Percentiles rank a stretch among this genome's conserved stretches.
Evolutionary conservation across 2,329 filamentous ascomycete genomes (phyloP).

Genomic region (Calonectria leucothoes): DNA sequence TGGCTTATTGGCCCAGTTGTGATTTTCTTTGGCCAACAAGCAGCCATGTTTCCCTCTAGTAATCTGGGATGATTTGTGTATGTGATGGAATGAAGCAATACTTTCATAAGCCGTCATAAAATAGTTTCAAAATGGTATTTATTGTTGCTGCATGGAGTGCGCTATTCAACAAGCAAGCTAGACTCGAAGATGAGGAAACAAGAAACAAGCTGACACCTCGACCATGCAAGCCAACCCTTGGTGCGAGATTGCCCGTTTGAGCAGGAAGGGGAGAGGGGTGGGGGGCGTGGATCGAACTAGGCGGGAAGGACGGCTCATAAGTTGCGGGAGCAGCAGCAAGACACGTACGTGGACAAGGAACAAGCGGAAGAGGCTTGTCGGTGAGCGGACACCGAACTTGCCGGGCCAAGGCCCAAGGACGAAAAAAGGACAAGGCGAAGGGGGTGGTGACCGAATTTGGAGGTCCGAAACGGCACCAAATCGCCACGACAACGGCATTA

Average conservation of each 20-base stretch:
- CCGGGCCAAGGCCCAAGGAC: not conserved
- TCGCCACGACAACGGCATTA: conserved; percentile 43
- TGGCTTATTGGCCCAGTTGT: not conserved
- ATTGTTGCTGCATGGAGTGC: no score
- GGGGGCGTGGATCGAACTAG: not conserved
- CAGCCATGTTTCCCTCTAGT: not conserved
- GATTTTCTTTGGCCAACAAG: not conserved
- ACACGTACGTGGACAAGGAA: conserved; percentile 1
- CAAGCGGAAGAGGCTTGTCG: not conserved
- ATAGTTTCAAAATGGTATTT: not conserved
- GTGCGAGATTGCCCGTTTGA: not conserved
- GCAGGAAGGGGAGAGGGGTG: not conserved
- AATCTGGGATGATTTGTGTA: no score
- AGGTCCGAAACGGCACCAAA: conserved; percentile 38
- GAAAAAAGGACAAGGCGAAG: conserved; percentile 9
- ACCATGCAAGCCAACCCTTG: not conserved
- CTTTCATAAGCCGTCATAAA: not conserved
- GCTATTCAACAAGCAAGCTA: not conserved
- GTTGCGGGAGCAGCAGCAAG: not conserved
- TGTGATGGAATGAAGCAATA: not conserved
- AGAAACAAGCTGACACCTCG: not conserved
- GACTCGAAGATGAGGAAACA: not conserved
- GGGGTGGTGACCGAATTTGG: conserved; percentile 15
- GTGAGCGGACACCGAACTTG: conserved; percentile 4
- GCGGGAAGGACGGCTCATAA: not conserved